Base-by-base conservation (phyloP, 306 rosid species). In the Gleditsia sinensis region DNA sequence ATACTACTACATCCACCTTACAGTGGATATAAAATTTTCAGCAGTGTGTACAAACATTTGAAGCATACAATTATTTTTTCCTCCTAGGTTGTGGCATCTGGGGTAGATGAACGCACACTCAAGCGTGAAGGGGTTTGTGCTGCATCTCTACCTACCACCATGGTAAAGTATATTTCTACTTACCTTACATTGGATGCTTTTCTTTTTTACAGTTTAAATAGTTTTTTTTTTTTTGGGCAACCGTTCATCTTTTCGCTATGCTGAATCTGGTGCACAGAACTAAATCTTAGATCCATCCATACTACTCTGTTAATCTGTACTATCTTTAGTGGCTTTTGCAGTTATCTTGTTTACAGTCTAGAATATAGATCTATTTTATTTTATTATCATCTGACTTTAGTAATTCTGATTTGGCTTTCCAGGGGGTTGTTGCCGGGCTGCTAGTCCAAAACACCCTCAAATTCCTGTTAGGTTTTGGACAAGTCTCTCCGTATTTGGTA, bases 51-150 rank as follows among this genome's bases (percentile, higher is more conserved):
- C 63, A 70, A 67, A 55, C 56, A 67, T 67, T 54, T 67, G 72
- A 85, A 71, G 58, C 72, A 13, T 71, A 27, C 76, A 55, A 42
- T 75, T 61, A 20, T 71, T 42, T 80, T 50, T 74, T 67, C 61
- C 57, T 66, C 67, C 34, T 82, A 92, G 99, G 91, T 94, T 77
- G 99, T 94, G 27, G 96, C 99, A 78, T 94, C 99, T 67, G 99
- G 98, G 32, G 74, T 92, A 65, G 98, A 94, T 86, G 99, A 92
- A 75, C 93, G 96, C 13, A 94, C 99, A 12, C 97, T 94, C 74
- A 94, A 94, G 90, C 95, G 98, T 14, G 98, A 92, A 88, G 99
- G 99, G 81, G 99, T 94, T 79, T 92, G 97, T 88, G 96, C 97
- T 84, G 99, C 98, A 40, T 92, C 97, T 58, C 80, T 94, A 81